phyloP scores from a whole-genome alignment of 2,329 filamentous ascomycete species.

The Aspergillus carbonarius region DNA sequence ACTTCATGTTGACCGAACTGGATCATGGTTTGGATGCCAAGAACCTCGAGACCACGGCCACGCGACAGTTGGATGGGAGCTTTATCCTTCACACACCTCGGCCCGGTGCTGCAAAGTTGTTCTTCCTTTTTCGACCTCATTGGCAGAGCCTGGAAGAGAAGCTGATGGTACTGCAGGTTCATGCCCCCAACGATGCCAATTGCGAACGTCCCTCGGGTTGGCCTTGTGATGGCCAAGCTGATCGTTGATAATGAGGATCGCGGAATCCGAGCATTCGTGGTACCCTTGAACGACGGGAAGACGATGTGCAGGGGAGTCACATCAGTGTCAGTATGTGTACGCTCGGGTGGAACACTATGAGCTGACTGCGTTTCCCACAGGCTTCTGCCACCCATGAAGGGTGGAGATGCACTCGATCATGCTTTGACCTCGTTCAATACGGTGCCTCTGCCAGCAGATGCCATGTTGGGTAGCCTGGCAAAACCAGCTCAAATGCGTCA shows the following conservation, averaged over 20 bases:
- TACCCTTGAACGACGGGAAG: constrained; percentile 14
- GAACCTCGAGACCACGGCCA: constrained; percentile 15
- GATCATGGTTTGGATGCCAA: constrained; percentile 14
- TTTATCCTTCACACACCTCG: constrained; percentile 1
- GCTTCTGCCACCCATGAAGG: constrained; percentile 8
- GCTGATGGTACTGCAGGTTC: constrained; percentile 7
- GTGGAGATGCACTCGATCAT: constrained; percentile 16
- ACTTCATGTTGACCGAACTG: constrained; percentile 15
- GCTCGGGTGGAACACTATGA: background rate
- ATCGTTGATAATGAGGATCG: constrained; percentile 17
- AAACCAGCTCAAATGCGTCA: background rate
- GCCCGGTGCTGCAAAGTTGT: background rate
- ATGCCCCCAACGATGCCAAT: constrained; percentile 20
- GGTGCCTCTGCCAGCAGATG: constrained; percentile 13
- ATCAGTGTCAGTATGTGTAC: background rate
- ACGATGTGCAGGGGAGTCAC: constrained; percentile 12
- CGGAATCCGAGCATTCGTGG: constrained; percentile 18
- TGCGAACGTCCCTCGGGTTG: constrained; percentile 11
- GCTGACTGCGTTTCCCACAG: background rate
- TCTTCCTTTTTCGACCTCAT: background rate
- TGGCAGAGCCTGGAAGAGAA: background rate
- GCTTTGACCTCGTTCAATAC: constrained; percentile 20
- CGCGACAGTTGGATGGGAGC: constrained; percentile 3
- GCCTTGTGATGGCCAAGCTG: constrained; percentile 19
- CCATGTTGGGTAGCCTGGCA: constrained; percentile 13